These are phyloP conservation scores for Exidia glandulosa DNA, from an alignment of 768 basidiomycete species.

Conservation along the genomic window DNA sequence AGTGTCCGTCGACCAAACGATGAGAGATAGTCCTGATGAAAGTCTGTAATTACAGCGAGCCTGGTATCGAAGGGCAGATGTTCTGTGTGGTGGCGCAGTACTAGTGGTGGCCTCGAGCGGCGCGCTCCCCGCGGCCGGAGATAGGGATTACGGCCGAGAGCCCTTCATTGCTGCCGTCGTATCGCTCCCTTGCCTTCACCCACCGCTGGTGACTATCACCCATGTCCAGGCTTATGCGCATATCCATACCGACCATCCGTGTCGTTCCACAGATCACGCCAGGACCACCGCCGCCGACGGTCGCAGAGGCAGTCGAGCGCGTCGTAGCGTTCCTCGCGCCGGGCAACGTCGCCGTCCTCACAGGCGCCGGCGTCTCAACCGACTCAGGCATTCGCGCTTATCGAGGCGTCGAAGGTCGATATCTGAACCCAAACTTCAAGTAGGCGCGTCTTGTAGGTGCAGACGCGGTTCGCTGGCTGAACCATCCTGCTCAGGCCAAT, in stretches of 20 bases:
- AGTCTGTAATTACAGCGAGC: too few species aligned
- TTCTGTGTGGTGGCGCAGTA: too few species aligned
- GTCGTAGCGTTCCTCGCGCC: constrained; percentile 52
- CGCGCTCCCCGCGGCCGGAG: too few species aligned
- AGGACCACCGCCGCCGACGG: constrained; percentile 27
- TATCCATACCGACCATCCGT: constrained; percentile 64
- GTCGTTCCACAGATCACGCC: constrained; percentile 37
- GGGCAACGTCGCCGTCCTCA: constrained; percentile 67
- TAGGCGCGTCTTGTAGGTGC: constrained; percentile 21
- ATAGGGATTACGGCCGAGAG: too few species aligned
- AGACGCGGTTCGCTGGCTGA: background rate
- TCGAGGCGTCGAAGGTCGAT: constrained; percentile 72
- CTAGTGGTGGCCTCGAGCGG: too few species aligned
- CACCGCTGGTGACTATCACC: too few species aligned
- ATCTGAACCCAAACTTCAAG: constrained; percentile 88
- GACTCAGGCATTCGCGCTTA: constrained; percentile 96
- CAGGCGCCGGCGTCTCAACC: constrained; percentile 90
- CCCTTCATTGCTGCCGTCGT: too few species aligned
- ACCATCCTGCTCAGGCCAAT: constrained; percentile 12
- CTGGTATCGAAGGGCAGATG: too few species aligned
- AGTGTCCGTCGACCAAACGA: too few species aligned
- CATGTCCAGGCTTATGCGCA: too few species aligned
- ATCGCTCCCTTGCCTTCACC: too few species aligned
- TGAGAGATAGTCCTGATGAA: too few species aligned
- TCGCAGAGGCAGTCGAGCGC: constrained; percentile 45